Evolutionary conservation across 192 early-diverging fungal species (phyloP).

Genomic region (Kappamyces sp.): DNA sequence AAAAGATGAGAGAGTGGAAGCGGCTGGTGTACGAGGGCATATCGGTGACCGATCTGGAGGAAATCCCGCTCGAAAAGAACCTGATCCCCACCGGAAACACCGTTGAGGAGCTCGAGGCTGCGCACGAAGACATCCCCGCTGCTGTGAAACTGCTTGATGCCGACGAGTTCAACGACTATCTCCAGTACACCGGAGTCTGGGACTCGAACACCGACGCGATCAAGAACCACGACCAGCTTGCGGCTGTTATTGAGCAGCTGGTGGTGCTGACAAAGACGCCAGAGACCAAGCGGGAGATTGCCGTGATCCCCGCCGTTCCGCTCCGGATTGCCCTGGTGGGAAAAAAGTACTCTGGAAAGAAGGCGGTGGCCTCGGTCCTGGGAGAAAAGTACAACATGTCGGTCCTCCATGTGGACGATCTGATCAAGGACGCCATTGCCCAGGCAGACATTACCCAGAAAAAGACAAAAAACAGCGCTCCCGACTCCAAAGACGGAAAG

Average conservation of each 20-base stretch:
- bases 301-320: constrained; percentile 42
- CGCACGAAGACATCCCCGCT: constrained; percentile 18
- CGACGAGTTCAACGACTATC: constrained; percentile 49
- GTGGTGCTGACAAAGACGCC: constrained; percentile 41
- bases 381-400: constrained; percentile 32
- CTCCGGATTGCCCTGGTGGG: constrained; percentile 43
- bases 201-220: constrained; percentile 14
- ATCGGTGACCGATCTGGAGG: constrained; percentile 31
- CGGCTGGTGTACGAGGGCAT: constrained; percentile 41
- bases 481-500: constrained; percentile 11
- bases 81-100: constrained; percentile 16
- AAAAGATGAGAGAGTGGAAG: constrained; percentile 53
- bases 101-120: constrained; percentile 6
- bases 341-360: constrained; percentile 51
- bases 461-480: constrained; percentile 23
- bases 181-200: constrained; percentile 44
- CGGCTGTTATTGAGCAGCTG: constrained; percentile 34
- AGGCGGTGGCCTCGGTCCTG: constrained; percentile 34
- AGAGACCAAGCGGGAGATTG: constrained; percentile 23
- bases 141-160: constrained; percentile 45
- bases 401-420: constrained; percentile 35
- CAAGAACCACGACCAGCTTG: constrained; percentile 36
- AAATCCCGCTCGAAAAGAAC: constrained; percentile 37
- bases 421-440: constrained; percentile 42
- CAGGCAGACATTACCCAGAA: constrained; percentile 19